A percentile compares a stretch with the other conserved stretches of the same genome.
Evolutionary conservation across 208 protist species (phyloP).

Genomic region (Leishmania turanica): DNA sequence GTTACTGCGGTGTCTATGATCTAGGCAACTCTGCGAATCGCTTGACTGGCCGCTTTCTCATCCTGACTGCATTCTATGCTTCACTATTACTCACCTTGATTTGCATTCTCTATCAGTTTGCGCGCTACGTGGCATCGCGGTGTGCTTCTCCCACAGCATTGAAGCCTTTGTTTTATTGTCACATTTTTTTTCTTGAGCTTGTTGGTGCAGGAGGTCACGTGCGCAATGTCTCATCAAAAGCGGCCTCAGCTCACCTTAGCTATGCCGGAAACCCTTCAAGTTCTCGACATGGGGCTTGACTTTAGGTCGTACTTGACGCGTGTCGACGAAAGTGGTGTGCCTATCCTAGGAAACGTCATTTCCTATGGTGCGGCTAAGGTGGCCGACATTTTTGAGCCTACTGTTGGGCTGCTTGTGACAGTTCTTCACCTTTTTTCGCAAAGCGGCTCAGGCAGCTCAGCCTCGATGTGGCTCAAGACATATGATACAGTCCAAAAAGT

Average conservation of each 20-base stretch:
- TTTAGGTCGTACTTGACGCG: conserved; percentile 84
- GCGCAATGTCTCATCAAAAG: conserved; percentile 56
- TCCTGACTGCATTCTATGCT: background rate
- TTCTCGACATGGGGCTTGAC: conserved; percentile 88
- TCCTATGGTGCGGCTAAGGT: conserved; percentile 69
- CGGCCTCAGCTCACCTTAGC: conserved; percentile 60
- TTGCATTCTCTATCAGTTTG: background rate
- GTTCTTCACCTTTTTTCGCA: conserved; percentile 74
- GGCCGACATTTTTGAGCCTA: conserved; percentile 82
- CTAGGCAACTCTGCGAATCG: background rate
- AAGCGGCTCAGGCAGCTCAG: conserved; percentile 34
- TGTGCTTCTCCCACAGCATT: conserved; percentile 9
- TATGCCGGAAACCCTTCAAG: conserved; percentile 61
- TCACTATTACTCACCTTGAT: background rate
- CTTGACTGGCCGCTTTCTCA: background rate
- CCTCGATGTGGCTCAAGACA: conserved; percentile 64
- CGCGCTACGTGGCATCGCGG: background rate
- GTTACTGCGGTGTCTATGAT: background rate
- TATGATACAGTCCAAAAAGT: conserved; percentile 84
- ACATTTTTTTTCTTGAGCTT: background rate
- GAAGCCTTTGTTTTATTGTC: background rate
- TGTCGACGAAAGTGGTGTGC: conserved; percentile 70
- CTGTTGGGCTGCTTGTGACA: conserved; percentile 83
- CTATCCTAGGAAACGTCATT: conserved; percentile 85
- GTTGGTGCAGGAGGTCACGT: background rate